Percentiles rank a stretch among this genome's conserved stretches.
Evolutionary conservation across 305 asterid genomes (phyloP).

Genomic region (Caryopteris hybrid): DNA sequence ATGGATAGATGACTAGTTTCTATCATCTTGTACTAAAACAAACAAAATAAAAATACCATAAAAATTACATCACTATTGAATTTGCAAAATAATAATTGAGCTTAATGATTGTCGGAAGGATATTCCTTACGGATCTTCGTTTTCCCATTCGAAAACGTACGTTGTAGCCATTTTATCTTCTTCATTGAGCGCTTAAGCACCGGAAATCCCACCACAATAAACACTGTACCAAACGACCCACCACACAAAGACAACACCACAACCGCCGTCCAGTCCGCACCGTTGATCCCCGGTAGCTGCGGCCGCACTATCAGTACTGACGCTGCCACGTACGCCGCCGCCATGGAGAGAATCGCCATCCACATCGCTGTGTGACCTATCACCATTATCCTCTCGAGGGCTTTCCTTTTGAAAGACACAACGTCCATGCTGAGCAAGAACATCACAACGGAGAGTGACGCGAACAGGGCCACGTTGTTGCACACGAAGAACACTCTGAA

Average conservation of each 20-base stretch:
- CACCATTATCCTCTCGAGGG: background rate
- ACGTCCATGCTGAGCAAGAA: background rate
- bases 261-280: background rate
- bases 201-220: no score
- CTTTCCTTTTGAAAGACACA: background rate
- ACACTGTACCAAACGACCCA: no score
- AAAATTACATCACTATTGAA: no score
- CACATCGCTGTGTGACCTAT: background rate
- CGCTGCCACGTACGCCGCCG: background rate
- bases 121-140: no score
- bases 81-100: no score
- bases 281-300: background rate
- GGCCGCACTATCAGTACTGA: background rate
- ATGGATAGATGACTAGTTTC: no score
- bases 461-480: conserved; percentile 3
- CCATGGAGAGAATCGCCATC: conserved; percentile 3
- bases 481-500: conserved; percentile 1
- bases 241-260: background rate
- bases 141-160: no score
- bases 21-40: no score
- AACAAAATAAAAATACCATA: no score
- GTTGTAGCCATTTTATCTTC: no score
- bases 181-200: no score
- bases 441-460: background rate
- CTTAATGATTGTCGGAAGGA: no score